A percentile compares a stretch with the other conserved stretches of the same genome.
These are phyloP conservation scores for Alternaria ventricosa DNA, from an alignment of 2,329 filamentous ascomycete genomes.

Conservation along the genomic window DNA sequence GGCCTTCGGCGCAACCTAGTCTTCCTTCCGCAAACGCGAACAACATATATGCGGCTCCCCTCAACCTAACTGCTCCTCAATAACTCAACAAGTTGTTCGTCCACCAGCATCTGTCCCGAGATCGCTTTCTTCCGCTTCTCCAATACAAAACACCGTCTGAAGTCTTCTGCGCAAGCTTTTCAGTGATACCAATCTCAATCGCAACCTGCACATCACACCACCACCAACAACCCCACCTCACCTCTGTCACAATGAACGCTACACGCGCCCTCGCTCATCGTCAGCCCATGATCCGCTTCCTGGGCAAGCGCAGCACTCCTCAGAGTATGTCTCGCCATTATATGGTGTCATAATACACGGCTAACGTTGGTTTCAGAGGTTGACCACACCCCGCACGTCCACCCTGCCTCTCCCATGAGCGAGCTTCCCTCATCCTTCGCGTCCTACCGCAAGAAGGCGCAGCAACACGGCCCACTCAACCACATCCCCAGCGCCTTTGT, in stretches of 20 bases:
- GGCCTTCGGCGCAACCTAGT: slow-evolving; percentile 24
- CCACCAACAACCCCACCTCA: slow-evolving; percentile 10
- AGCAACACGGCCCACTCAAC: slow-evolving; percentile 76
- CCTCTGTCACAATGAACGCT: slow-evolving; percentile 49
- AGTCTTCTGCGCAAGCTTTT: not conserved
- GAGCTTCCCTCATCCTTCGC: slow-evolving; percentile 74
- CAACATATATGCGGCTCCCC: slow-evolving; percentile 29
- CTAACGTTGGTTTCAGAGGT: slow-evolving; percentile 60
- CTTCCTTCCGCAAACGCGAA: slow-evolving; percentile 18
- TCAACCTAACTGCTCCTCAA: slow-evolving; percentile 10
- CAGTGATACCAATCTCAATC: not conserved
- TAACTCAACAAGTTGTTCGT: not conserved
- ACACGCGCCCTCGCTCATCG: slow-evolving; percentile 55
- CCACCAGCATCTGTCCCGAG: not conserved
- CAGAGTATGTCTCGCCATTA: slow-evolving; percentile 45
- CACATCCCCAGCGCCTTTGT: slow-evolving; percentile 35
- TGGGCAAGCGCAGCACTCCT: slow-evolving; percentile 57
- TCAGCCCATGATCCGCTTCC: slow-evolving; percentile 60
- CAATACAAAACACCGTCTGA: not conserved
- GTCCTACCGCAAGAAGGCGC: slow-evolving; percentile 77
- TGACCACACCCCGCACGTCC: slow-evolving; percentile 75
- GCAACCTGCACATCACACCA: not conserved
- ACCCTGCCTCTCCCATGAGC: slow-evolving; percentile 73
- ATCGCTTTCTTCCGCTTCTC: not conserved
- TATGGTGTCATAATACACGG: not conserved